Base-by-base conservation (phyloP, 371 early-diverging fungal genomes). In the Mortierella sp. region DNA sequence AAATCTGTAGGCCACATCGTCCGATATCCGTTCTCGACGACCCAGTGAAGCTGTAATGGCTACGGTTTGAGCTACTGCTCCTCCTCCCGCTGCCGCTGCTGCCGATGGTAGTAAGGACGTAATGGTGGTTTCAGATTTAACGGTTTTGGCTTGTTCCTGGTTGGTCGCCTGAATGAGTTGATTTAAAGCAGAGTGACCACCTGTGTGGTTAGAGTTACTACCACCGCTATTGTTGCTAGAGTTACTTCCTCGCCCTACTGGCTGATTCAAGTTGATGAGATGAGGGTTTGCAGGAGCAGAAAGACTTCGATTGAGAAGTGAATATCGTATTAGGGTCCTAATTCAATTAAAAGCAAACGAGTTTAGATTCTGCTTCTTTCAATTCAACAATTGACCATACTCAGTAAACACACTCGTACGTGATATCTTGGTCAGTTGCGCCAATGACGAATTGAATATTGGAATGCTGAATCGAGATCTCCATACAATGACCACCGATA, bases 271-370 rank as follows among this genome's bases (percentile, higher is more conserved):
- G 47, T 76, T 76, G 61, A 81, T 61, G 26, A 81, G 83, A 20
- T 81, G 83, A 2, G 83, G 83, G 62, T 81, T 81, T 2, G 83
- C 83, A 5, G 83, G 83, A 1, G 52, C 40, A 11, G 83, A 69
- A 8, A 81, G 67, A 54, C 70, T 60, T 24, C 83, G 69, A 24
- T 72, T 81, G 24, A 81, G 59, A 11, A 81, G 65, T 16, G 76
- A 75, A 39, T 81, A 81, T 11, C 70, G 73, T 47, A 81, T 81
- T 51, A 81, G 35, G 0, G 67, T 74, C 18, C 80, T 79, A 55
- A 12, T 55, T 55, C 5, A 39, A 59, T 16, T 0, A 2, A 35
- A 18, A 30, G 61, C 1, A 40, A 28, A 61, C 16, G 39, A 8
- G 12, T n/a, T 52, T 52, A 52, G 20, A 52, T n/a, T 5, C 24